phyloP scores from a whole-genome alignment of 108 stramenopile species.

The Mediolabrus comicus region DNA sequence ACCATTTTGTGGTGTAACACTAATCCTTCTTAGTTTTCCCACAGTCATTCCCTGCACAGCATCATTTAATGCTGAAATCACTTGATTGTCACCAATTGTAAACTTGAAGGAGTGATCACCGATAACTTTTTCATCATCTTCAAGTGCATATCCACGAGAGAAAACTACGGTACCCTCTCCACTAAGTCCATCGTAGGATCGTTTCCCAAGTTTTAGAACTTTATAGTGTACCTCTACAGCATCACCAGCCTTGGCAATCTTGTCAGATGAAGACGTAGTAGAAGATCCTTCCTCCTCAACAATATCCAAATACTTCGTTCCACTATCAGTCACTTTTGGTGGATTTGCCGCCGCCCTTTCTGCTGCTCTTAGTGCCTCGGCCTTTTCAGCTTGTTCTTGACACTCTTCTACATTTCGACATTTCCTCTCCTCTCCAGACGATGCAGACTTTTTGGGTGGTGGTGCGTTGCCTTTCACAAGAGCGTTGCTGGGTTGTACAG shows the following conservation, averaged over 20 bases:
- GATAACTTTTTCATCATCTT: slow-evolving; percentile 75
- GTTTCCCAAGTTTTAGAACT: slow-evolving; percentile 84
- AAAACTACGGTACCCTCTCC: slow-evolving; percentile 83
- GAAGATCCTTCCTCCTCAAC: slow-evolving; percentile 7
- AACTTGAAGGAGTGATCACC: slow-evolving; percentile 68
- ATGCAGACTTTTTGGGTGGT: slow-evolving; percentile 48
- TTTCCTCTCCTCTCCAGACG: slow-evolving; percentile 42
- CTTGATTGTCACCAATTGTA: slow-evolving; percentile 46
- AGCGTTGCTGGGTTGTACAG: slow-evolving; percentile 28
- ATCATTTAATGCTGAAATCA: slow-evolving; percentile 73
- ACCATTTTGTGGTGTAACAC: slow-evolving; percentile 76
- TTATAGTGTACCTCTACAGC: slow-evolving; percentile 62
- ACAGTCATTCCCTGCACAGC: slow-evolving; percentile 71
- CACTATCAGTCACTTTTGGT: slow-evolving; percentile 42
- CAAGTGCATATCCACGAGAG: slow-evolving; percentile 65
- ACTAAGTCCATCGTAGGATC: slow-evolving; percentile 81
- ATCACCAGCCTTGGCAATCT: slow-evolving; percentile 57
- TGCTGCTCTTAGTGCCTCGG: slow-evolving; percentile 17
- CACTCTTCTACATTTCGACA: slow-evolving; percentile 89
- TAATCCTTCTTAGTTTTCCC: slow-evolving; percentile 62
- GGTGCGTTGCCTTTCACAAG: slow-evolving; percentile 87
- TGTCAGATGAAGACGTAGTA: not conserved
- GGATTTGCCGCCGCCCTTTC: slow-evolving; percentile 35
- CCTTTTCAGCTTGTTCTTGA: slow-evolving; percentile 68
- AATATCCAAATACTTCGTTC: slow-evolving; percentile 62